Evolutionary conservation across 176 grass and related monocot species (phyloP), one percentile per base, ranked within the genome.

Genomic region (Chloris gayana): DNA sequence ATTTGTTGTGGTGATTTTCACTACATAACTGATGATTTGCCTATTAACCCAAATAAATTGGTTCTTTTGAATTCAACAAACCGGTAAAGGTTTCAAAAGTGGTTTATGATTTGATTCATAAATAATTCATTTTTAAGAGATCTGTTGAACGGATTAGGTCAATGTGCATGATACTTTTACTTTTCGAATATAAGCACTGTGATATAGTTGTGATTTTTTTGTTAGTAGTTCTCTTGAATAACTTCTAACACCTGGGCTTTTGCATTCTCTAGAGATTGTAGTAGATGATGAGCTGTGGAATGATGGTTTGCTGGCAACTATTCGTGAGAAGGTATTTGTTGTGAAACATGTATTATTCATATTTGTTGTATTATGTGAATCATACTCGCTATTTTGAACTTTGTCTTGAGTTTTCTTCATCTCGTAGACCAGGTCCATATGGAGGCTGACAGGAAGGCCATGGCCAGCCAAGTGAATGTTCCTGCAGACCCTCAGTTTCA

Each of bases 221-320:
- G 54, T 65, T 41, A n/a, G n/a, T n/a, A n/a, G 24, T 53, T 78
- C 12, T 4, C 56, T 50, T 71, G 42, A 38, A 78, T 14, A 21
- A 31, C 11, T 64, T 26, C 61, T 31, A 57, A 77, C 11, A 33
- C 5, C n/a, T 22, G 66, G 2, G 12, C 70, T 53, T 74, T 87
- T 85, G 8, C 9, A 68, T 70, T 88, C 31, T 83, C 64, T 88
- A 98, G 95, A 92, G 92, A 91, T 91, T 37, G 83, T 65, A 71
- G 74, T 98, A 83, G 83, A 94, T 77, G 89, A 88, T 70, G 92
- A 94, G 15, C 80, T 92, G 59, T 98, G 95, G 95, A 98, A 98
- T 81, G 92, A 98, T 82, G 95, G 95, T 63, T 80, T 98, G 71
- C 86, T 98, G 78, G 95, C 95, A 69, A 98, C 95, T 12, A 92